Conservation (phyloP, 1,284 basidiomycete genomes). For the Cystobasidium slooffiae region DNA sequence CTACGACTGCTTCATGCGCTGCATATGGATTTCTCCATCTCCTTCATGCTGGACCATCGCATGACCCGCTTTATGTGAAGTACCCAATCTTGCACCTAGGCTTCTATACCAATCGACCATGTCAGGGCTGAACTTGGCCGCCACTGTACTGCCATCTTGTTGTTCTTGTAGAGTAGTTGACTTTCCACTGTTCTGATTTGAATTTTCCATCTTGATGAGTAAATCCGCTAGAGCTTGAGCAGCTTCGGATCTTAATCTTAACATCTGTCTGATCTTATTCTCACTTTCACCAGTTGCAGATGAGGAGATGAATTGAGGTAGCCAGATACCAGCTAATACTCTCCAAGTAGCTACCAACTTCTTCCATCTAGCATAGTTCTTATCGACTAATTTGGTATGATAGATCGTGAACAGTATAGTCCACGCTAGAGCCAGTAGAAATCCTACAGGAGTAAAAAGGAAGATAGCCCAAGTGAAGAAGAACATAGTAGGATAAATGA, state of each 20-base stretch:
- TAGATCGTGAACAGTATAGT: constrained; percentile 68
- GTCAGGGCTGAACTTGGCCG: constrained; percentile 5
- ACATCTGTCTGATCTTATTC: constrained; percentile 34
- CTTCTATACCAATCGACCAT: constrained; percentile 38
- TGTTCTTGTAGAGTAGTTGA: background rate
- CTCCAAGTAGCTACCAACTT: constrained; percentile 85
- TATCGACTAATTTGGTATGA: constrained; percentile 76
- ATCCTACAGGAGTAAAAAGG: constrained; percentile 67
- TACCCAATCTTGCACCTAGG: constrained; percentile 39
- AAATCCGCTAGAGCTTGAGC: constrained; percentile 28
- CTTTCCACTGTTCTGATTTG: constrained; percentile 1
- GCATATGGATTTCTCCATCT: constrained; percentile 30
- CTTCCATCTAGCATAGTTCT: constrained; percentile 66
- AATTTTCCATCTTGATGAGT: constrained; percentile 27
- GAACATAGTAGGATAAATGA: constrained; percentile 81
- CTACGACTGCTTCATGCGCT: constrained; percentile 39
- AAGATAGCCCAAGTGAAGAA: constrained; percentile 79
- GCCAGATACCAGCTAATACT: constrained; percentile 86
- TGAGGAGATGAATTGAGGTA: constrained; percentile 63
- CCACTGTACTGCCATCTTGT: background rate
- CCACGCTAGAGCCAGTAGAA: constrained; percentile 54
- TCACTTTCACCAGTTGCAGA: background rate
- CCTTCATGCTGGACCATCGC: constrained; percentile 20
- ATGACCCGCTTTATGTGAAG: constrained; percentile 27
- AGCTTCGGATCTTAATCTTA: constrained; percentile 26